Conservation (phyloP, 371 early-diverging fungal genomes). For the Apophysomyces elegans region DNA sequence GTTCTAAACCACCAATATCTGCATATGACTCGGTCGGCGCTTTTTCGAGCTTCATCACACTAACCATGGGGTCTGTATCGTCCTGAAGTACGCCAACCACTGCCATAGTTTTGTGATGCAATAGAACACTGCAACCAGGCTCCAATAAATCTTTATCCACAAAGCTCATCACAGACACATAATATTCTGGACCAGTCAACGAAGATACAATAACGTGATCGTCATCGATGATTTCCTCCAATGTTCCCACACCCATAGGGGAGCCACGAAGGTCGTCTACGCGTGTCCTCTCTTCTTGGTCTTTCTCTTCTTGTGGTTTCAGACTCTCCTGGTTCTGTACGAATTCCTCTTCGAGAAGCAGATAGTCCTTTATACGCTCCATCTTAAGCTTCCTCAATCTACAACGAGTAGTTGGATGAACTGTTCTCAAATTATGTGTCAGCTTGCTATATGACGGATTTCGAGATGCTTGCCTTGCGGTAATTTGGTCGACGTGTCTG, state of each 20-base stretch:
- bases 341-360: slow-evolving; percentile 98
- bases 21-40: slow-evolving; percentile 99
- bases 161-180: slow-evolving; percentile 98
- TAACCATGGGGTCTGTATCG: slow-evolving; percentile 99
- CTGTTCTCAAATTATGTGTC: slow-evolving; percentile 44
- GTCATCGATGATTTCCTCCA: slow-evolving; percentile 99
- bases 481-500: slow-evolving; percentile 90
- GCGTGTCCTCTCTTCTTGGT: slow-evolving; percentile 90
- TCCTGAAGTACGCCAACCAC: slow-evolving; percentile 98
- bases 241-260: slow-evolving; percentile 98
- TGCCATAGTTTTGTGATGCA: slow-evolving; percentile 96
- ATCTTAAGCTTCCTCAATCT: slow-evolving; percentile 95
- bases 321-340: slow-evolving; percentile 96
- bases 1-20: slow-evolving; percentile 99
- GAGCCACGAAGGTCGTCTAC: slow-evolving; percentile 99
- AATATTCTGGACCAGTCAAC: slow-evolving; percentile 97
- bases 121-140: slow-evolving; percentile 97
- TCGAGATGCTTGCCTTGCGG: slow-evolving; percentile 73
- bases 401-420: slow-evolving; percentile 96
- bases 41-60: slow-evolving; percentile 99
- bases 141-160: slow-evolving; percentile 99
- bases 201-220: slow-evolving; percentile 99
- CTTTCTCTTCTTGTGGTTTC: slow-evolving; percentile 96
- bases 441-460: neutral
- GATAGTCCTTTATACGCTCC: slow-evolving; percentile 97